Evolutionary conservation across 2,329 filamentous ascomycete species (phyloP), one percentile per base, ranked within the genome.

Genomic region (Gnomoniopsis smithogilvyi): DNA sequence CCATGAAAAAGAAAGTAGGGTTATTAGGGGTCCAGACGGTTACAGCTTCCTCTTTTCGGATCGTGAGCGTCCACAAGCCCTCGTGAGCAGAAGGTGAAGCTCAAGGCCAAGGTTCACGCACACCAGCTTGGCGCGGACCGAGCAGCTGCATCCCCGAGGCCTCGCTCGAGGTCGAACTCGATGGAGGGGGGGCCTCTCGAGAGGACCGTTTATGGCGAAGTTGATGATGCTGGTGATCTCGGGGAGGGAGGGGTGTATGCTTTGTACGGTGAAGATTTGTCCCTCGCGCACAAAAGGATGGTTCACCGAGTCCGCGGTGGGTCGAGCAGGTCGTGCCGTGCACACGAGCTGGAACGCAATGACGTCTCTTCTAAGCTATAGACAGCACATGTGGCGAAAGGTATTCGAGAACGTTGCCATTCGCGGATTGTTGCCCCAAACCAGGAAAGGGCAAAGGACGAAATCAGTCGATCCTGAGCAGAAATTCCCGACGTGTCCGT

Each of bases 71-170:
- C 11, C 21, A 1, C 19, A 21, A 24, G 41, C 41, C 41, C 19
- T 30, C 26, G 51, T 41, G 26, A 54, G 34, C 2, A 52, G 10
- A 6, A 3, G 17, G 17, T 14, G 43, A 36, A 43, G 64, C 70
- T 74, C 51, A 69, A 68, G 30, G 68, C 38, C 45, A 52, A 21
- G 10, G 43, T 58, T 62, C 53, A 62, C 53, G 57, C 49, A 50
- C 48, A 57, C 55, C 60, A 45, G 57, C 57, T 56, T 49, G 50
- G 53, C 57, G 60, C 56, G 54, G 43, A 38, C 51, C 49, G 53
- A 41, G 57, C 47, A 50, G n/a, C 30, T 53, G 60, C 60, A 62
- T 63, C 52, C 36, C 54, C 45, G 43, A 54, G 34, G 22, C 51
- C 47, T 30, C 33, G 22, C 49, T 38, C 51, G 56, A 48, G 49